phyloP scores from a whole-genome alignment of 2,329 filamentous ascomycete genomes.

The Trichoderma aggressivum region DNA sequence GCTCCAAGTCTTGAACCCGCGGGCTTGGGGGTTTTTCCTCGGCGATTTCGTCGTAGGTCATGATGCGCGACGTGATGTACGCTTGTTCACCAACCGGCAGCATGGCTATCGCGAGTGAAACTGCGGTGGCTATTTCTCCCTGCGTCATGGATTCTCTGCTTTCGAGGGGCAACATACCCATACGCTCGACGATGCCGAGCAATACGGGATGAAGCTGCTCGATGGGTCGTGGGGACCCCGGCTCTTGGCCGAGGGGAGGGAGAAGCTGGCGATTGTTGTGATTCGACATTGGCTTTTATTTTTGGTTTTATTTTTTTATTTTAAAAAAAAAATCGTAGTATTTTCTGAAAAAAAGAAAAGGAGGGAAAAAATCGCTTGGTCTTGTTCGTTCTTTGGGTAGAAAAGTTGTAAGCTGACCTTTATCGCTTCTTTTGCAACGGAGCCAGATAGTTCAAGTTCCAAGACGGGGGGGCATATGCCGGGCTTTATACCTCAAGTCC shows the following conservation, averaged over 20 bases:
- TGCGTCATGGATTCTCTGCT: constrained; percentile 14
- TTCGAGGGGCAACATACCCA: constrained; percentile 10
- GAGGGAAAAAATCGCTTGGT: too few species aligned
- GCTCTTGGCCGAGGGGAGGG: not conserved
- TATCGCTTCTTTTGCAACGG: not conserved
- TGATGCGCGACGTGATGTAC: constrained; percentile 23
- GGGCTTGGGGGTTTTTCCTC: constrained; percentile 19
- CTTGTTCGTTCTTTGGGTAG: not conserved
- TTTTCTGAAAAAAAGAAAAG: too few species aligned
- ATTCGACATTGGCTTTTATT: not conserved
- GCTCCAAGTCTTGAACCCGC: constrained; percentile 19
- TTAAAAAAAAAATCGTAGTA: too few species aligned
- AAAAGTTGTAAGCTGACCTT: not conserved
- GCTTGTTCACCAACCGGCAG: constrained; percentile 22
- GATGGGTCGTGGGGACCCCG: not conserved
- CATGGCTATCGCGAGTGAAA: constrained; percentile 24
- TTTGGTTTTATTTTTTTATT: not conserved
- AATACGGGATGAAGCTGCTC: constrained; percentile 25
- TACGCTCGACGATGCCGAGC: constrained; percentile 20
- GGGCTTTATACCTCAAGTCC: not conserved
- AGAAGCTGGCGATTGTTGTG: not conserved
- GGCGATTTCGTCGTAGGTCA: constrained; percentile 25
- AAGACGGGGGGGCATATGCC: not conserved
- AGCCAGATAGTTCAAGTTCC: not conserved
- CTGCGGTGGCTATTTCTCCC: constrained; percentile 19